Percentiles rank a stretch among this genome's conserved stretches.
phyloP scores from a whole-genome alignment of 1,284 basidiomycete genomes.

The Prillingera fragicola region DNA sequence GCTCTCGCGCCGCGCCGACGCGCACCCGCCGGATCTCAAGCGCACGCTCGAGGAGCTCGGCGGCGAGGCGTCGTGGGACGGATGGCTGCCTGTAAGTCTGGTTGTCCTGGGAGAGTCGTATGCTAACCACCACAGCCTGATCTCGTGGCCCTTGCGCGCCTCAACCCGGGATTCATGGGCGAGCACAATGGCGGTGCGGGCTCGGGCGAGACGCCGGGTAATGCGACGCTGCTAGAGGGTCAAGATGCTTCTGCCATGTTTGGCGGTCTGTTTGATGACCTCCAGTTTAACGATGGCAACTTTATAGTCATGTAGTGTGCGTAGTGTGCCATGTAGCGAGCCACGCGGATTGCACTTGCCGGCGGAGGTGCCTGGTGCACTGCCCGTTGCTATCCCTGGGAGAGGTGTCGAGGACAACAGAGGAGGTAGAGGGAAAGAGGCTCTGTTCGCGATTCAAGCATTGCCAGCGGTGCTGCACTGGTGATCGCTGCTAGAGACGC shows the following conservation, averaged over 20 bases:
- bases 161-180: slow-evolving; percentile 9
- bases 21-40: slow-evolving; percentile 7
- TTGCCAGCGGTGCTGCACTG: no score
- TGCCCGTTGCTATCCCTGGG: no score
- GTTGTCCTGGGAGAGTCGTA: no score
- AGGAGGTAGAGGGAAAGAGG: no score
- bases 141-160: slow-evolving; percentile 10
- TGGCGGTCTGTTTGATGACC: slow-evolving; percentile 14
- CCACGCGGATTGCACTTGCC: no score
- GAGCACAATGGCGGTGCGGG: not conserved
- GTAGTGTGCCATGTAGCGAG: no score
- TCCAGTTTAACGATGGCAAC: slow-evolving; percentile 17
- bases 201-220: not conserved
- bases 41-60: slow-evolving; percentile 11
- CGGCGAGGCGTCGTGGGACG: slow-evolving; percentile 13
- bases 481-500: no score
- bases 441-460: no score
- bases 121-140: slow-evolving; percentile 10
- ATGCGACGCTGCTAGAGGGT: not conserved
- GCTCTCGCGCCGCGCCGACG: slow-evolving; percentile 8
- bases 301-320: slow-evolving; percentile 16
- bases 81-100: slow-evolving; percentile 15
- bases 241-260: slow-evolving; percentile 7
- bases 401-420: no score
- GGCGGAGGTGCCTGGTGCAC: no score